Base-by-base conservation (phyloP, 139 green algal genomes). In the Tetraselmis striata region DNA sequence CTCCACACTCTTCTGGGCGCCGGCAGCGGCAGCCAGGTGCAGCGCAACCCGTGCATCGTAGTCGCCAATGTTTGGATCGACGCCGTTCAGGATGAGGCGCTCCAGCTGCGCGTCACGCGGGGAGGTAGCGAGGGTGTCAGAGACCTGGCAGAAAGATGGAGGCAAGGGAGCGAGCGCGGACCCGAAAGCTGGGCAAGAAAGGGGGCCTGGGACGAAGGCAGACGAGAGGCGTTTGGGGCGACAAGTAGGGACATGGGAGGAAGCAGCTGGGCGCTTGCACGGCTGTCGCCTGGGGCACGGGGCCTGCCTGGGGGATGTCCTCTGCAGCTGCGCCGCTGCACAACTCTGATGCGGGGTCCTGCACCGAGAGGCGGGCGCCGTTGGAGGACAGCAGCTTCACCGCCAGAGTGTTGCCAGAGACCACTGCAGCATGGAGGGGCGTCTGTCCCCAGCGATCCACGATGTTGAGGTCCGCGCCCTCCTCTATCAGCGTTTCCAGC, bases 1-100 rank as follows among this genome's bases (percentile, higher is more conserved):
- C 30, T 85, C 74, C 27, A 87, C 82, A n/a, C 82, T 80, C 31
- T 88, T 32, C 18, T 83, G 32, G 29, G 81, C 75, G 1, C 79
- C 82, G 32, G 87, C 78, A 23, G 78, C 67, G 22, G 83, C 83
- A 28, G 86, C 86, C 77, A 89, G 81, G 77, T 89, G 86, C 29
- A 89, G 78, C 24, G 86, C 76, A n/a, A 83, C 88, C 30, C 86
- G 75, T 28, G 82, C 29, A n/a, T 88, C 79, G 80, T 84, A 86
- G 75, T 88, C 85, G n/a, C 59, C 32, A 1, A 32, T 79, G 79
- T 83, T 88, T 22, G 84, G 78, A 11, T 83, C 58, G 31, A 88
- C 78, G 77, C 84, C 84, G 26, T 81, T 81, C 24, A 30, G 28
- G 30, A 87, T 76, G 24, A 87, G 80, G 67, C 78, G 77, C 80